Evolutionary conservation across 257 asterid genomes (phyloP), one percentile per base, ranked within the genome.

Genomic region (Primulina huaijiensis): DNA sequence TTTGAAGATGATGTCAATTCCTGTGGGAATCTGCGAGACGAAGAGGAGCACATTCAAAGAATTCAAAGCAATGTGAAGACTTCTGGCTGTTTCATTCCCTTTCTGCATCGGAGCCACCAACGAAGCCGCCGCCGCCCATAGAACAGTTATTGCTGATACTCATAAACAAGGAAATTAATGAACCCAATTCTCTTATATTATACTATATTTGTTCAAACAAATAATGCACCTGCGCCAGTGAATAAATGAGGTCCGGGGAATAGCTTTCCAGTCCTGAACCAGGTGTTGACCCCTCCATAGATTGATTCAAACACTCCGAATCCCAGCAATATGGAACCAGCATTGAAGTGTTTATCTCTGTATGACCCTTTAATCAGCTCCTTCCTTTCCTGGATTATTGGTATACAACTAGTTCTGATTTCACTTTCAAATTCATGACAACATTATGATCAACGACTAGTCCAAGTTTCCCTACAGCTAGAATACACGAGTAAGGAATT

Each of bases 41-140:
- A 93, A 93, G 83, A 93, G 97, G 59, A 71, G 2, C 43, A 93
- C 87, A 43, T 94, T 94, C 68, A 88, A 12, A 4, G 68, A 58
- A 20, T 91, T 94, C 57, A 91, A 76, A 0, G 89, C 89, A 16
- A 94, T 87, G 85, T 93, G 99, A 71, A 91, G 92, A 80, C 52
- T 90, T 76, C 99, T 82, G 11, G 99, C 99, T 12, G 91, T 93
- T 74, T 89, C 97, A 29, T 60, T 91, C 56, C 99, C 99, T 87
- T 87, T 94, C 86, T 91, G 97, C 99, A 94, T 91, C 58, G 85
- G 74, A 6, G 99, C 97, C 50, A 91, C 99, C 65, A 94, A 80
- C 14, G 97, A 87, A 29, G 99, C 99, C 0, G 97, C 97, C 14
- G 90, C 95, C 46, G 99, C 97, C 99, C 99, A 94, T 8, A 94